Evolutionary conservation across 148 eudicot species (phyloP), one percentile per base, ranked within the genome.

Genomic region (Rhododendron ovatum): DNA sequence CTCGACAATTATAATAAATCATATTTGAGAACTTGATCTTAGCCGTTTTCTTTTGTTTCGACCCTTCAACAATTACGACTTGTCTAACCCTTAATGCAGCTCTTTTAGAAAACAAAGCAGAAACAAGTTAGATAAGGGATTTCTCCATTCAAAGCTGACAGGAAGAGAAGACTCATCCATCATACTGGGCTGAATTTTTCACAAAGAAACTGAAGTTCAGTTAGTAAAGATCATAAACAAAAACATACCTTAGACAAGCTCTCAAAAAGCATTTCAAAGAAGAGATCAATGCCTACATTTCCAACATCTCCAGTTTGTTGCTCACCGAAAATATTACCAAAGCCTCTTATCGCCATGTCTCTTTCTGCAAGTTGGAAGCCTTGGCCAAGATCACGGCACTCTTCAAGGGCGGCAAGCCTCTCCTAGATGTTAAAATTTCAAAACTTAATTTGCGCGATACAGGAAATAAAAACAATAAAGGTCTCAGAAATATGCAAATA

Each of bases 291-390:
- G 88, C 99, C 96, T 75, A 96, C 98, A 87, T 97, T 95, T 89
- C 98, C 99, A 86, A 97, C 91, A 90, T 97, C 99, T 81, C 99
- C 99, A 33, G 99, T 95, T 89, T 97, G 98, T 87, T 97, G 98
- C 91, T 95, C 99, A 18, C 99, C 99, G 89, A 97, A 97, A 78
- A 97, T 97, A 91, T 95, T 97, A 86, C 99, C 99, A 90, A 95
- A 97, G 39, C 99, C 99, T 91, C 99, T 93, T 41, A 95, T 97
- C 47, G 94, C 96, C 99, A 97, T 97, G 87, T 97, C 99, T 91
- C 95, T 93, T 91, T 97, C 98, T 59, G 99, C 98, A 86, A 97
- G 98, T 84, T 93, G 99, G 88, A 97, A 97, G 47, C 99, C 99
- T 90, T 93, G 98, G 78, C 99, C 99, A 88, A 97, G 99, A 39